Evolutionary conservation across 2,329 filamentous ascomycete species (phyloP).

Genomic region (Tolypocladium capitatum): DNA sequence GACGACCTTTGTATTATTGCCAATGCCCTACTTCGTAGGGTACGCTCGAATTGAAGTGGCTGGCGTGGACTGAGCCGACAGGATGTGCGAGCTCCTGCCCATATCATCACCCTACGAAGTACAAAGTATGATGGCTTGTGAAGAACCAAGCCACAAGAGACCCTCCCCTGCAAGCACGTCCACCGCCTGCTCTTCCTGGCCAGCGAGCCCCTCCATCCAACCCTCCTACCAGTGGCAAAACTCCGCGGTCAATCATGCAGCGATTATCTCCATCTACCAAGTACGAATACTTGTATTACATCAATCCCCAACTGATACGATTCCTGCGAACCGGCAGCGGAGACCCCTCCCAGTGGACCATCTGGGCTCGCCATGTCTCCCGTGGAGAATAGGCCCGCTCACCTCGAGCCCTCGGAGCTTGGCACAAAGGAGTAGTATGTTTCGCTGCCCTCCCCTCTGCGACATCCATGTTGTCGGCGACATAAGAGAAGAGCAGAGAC

Average conservation of each 20-base stretch:
- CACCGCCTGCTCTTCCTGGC: slow-evolving; percentile 11
- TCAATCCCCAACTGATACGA: not conserved
- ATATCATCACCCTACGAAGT: no score
- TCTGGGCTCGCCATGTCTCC: slow-evolving; percentile 1
- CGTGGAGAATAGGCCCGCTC: slow-evolving; percentile 11
- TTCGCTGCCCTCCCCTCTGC: not conserved
- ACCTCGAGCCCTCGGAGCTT: slow-evolving; percentile 64
- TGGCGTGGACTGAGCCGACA: not conserved
- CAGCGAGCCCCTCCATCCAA: not conserved
- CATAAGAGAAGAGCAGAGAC: no score
- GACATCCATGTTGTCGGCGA: no score
- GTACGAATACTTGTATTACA: not conserved
- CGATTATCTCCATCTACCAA: not conserved
- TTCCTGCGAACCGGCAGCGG: not conserved
- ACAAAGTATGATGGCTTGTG: not conserved
- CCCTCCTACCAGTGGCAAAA: not conserved
- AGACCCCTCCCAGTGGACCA: no score
- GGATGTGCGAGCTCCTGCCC: not conserved
- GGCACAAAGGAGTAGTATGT: slow-evolving; percentile 85
- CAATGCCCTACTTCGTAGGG: not conserved
- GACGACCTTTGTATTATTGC: not conserved
- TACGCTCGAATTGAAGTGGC: not conserved
- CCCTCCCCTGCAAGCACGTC: no score
- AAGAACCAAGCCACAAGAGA: not conserved
- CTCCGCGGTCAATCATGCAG: not conserved